Evolutionary conservation across 257 asterid species (phyloP).

Genomic region (Cinchona pubescens): DNA sequence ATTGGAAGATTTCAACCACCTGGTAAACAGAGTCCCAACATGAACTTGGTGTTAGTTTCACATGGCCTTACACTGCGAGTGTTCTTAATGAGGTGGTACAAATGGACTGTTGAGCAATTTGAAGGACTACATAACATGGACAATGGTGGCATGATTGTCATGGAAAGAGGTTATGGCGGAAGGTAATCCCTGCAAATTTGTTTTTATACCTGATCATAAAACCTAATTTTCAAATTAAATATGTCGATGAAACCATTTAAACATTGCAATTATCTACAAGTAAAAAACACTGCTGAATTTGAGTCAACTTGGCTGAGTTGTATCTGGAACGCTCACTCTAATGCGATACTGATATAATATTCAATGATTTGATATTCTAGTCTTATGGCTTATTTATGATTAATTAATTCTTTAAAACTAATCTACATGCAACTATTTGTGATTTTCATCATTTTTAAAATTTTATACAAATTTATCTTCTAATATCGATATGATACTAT

Average conservation of each 20-base stretch:
- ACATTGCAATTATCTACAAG: neutral
- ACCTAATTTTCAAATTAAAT: neutral
- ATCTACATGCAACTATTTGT: no score
- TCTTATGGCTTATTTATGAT: no score
- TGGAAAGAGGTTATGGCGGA: conserved; percentile 89
- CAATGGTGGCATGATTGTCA: conserved; percentile 52
- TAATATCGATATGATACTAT: no score
- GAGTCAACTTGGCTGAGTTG: no score
- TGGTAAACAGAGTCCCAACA: conserved; percentile 64
- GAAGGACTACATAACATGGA: conserved; percentile 66
- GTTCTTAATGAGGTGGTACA: conserved; percentile 78
- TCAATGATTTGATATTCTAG: no score
- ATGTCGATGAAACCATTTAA: neutral
- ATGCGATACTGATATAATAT: no score
- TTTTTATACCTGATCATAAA: neutral
- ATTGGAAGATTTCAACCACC: conserved; percentile 86
- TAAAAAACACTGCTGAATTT: no score
- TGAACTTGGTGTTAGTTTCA: conserved; percentile 70
- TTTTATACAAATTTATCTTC: no score
- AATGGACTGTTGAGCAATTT: conserved; percentile 76
- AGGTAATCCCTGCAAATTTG: conserved; percentile 33
- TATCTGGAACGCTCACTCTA: no score
- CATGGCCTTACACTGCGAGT: conserved; percentile 59
- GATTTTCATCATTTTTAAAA: no score
- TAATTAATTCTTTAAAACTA: no score